Conservation (phyloP, 805 yeast genomes). For the Yamadazyma kitorensis region DNA sequence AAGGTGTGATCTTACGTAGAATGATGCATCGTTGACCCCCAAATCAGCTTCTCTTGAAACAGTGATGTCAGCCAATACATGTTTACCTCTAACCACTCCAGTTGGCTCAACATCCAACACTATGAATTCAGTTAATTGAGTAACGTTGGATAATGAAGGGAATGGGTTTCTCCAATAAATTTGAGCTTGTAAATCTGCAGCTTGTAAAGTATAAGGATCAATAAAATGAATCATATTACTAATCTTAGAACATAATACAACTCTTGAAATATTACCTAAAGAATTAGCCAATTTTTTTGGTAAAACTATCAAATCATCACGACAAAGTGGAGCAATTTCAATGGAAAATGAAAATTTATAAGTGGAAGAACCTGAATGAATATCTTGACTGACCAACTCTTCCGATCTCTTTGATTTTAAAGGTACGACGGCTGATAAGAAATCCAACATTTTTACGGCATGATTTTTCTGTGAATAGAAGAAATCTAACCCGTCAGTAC, state of each 20-base stretch:
- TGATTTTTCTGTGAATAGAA: slow-evolving; percentile 85
- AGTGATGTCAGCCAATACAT: slow-evolving; percentile 84
- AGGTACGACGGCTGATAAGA: slow-evolving; percentile 82
- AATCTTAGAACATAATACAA: slow-evolving; percentile 81
- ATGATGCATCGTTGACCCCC: slow-evolving; percentile 81
- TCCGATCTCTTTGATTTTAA: slow-evolving; percentile 78
- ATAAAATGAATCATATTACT: slow-evolving; percentile 82
- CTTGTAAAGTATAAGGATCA: slow-evolving; percentile 79
- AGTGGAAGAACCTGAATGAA: slow-evolving; percentile 82
- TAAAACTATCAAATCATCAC: slow-evolving; percentile 90
- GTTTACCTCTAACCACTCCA: slow-evolving; percentile 72
- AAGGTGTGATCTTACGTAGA: slow-evolving; percentile 82
- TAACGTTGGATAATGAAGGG: slow-evolving; percentile 67
- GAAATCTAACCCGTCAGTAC: slow-evolving; percentile 93
- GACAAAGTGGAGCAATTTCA: slow-evolving; percentile 94
- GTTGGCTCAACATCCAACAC: slow-evolving; percentile 94
- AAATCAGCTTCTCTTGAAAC: slow-evolving; percentile 87
- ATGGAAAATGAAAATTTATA: slow-evolving; percentile 91
- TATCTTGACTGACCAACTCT: slow-evolving; percentile 88
- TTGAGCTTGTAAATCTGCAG: slow-evolving; percentile 66
- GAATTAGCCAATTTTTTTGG: slow-evolving; percentile 85
- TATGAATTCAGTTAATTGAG: slow-evolving; percentile 79
- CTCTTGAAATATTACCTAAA: slow-evolving; percentile 76
- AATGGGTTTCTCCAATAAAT: slow-evolving; percentile 85
- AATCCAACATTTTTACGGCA: slow-evolving; percentile 92